phyloP scores from a whole-genome alignment of 2,329 filamentous ascomycete species.

The Ophiostoma piceae region DNA sequence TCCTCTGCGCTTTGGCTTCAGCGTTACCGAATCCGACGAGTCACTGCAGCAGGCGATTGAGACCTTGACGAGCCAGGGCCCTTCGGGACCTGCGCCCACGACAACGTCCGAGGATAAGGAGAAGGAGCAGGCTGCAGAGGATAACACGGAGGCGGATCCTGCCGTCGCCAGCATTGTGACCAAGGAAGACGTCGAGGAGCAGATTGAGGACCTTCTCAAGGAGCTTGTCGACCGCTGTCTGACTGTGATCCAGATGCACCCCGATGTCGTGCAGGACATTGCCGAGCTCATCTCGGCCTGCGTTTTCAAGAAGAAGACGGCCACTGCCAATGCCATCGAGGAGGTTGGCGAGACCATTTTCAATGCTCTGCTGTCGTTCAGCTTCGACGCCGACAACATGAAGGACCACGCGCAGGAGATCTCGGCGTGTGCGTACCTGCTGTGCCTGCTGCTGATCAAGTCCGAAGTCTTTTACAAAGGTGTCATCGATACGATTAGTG shows the following conservation, averaged over 20 bases:
- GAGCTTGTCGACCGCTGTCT: conserved; percentile 84
- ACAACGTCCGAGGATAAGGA: background rate
- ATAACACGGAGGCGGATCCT: conserved; percentile 27
- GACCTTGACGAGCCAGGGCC: background rate
- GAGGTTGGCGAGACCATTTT: conserved; percentile 80
- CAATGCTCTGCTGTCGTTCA: conserved; percentile 70
- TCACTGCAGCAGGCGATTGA: conserved; percentile 1
- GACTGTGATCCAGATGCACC: conserved; percentile 82
- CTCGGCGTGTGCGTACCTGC: conserved; percentile 83
- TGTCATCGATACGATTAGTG: conserved; percentile 67
- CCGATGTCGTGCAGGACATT: conserved; percentile 83
- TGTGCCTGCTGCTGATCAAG: conserved; percentile 83
- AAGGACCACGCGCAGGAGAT: conserved; percentile 62
- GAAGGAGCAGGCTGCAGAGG: background rate
- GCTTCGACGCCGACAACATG: conserved; percentile 55
- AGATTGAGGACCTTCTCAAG: conserved; percentile 65
- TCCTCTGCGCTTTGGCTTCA: background rate
- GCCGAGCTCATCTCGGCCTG: conserved; percentile 72
- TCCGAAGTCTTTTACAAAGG: conserved; percentile 69
- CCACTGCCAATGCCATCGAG: conserved; percentile 36
- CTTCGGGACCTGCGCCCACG: background rate
- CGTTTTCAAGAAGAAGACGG: conserved; percentile 57
- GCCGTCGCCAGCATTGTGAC: conserved; percentile 36
- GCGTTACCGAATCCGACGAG: background rate
- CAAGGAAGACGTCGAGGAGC: conserved; percentile 72